Base-by-base conservation (phyloP, 192 early-diverging fungal species). In the Tieghemiomyces parasiticus region DNA sequence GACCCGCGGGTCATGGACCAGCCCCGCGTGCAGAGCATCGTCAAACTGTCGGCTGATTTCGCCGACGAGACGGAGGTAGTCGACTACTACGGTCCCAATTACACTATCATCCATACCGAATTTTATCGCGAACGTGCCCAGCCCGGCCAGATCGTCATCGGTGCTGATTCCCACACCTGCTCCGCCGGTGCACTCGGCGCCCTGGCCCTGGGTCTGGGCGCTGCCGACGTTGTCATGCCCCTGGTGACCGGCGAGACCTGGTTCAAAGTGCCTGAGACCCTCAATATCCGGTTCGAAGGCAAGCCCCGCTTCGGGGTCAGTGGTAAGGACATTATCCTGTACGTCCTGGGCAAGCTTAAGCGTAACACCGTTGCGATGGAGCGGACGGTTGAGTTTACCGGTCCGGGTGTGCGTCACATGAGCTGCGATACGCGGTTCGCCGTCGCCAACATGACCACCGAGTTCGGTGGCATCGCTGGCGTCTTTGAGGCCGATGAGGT, bases 391-490 rank as follows among this genome's bases (percentile, higher is more conserved):
- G 84, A 88, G 65, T 87, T 81, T 73, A 84, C 78, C 30, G 87
- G 86, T 12, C 76, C 80, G 32, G 86, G 84, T 16, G 62, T 88
- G 44, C 77, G 85, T 68, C 76, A 88, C 74, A 75, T 88, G 71
- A 83, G 82, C 58, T 87, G 86, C 72, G 86, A 90, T 71, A 84
- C 84, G 32, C 78, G 87, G 48, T 86, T 90, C 65, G 84, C 86
- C 26, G 77, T 85, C 63, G 75, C 86, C 65, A 87, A 86, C 75
- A 90, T 90, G 86, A 77, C 83, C 63, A 89, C 86, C 59, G 86
- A 89, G 71, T 89, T 89, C 78, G 86, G 86, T 59, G 86, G 82
- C 53, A 89, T 89, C 71, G 86, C 86, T 47, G 86, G 86, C 46
- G 86, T 89, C 61, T 90, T 81, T 68, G 84, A 81, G 68, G 80